Evolutionary conservation across 1,284 basidiomycete genomes (phyloP), one percentile per base, ranked within the genome.

Genomic region (Marasmius oreades): DNA sequence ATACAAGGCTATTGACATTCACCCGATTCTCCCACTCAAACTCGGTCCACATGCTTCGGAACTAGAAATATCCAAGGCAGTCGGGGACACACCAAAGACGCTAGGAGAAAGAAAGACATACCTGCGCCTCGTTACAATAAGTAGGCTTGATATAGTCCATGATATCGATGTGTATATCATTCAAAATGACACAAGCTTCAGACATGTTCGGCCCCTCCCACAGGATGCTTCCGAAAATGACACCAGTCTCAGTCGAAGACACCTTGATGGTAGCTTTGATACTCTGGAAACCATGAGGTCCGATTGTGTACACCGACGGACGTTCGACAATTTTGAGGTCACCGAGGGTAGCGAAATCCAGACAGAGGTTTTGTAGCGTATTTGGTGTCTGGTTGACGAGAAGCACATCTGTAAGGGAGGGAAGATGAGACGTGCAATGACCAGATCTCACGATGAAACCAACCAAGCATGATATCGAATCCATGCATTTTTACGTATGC

Each of bases 81-180:
- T 31, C 18, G 37, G 31, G 11, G 58, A 51, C 18, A 45, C 28
- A 16, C 54, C 28, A 51, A 26, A 53, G 42, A 50, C 43, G 50
- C 52, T 42, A 37, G 52, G 44, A 59, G 34, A 59, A 45, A 48
- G 46, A 43, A 33, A 20, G 28, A 68, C 80, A 59, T 67, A 93
- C 93, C 83, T 96, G 92, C 31, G 91, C 87, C 72, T 99, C 96
- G 58, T 90, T 97, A 74, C 95, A 97, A 68, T 92, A 92, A 3
- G 95, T 93, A 0, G 96, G 95, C 71, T 97, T 94, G 77, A 99
- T 99, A 73, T 98, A 99, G 72, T 98, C 96, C 92, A 99, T 96
- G 64, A 99, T 98, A 72, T 99, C 97, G 62, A 98, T 93, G 73
- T 98, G 95, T 58, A 98, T 95, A 73, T 98, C 96, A 71, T 95